Conservation (phyloP, 2,329 filamentous ascomycete genomes). For the Fusarium sp. region DNA sequence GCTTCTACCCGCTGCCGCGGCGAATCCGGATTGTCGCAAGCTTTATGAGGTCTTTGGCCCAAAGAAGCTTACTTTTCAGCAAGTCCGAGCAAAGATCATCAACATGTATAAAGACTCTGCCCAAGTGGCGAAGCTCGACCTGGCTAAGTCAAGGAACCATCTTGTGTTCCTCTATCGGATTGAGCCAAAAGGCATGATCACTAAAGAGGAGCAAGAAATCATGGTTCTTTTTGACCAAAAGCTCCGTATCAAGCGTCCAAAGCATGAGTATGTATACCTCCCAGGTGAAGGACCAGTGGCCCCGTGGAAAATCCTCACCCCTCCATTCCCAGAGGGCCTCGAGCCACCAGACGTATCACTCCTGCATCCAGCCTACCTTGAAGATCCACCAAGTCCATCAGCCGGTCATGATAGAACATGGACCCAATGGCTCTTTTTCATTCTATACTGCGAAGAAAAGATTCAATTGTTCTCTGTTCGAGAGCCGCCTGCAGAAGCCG, state of each 20-base stretch:
- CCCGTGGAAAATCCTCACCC: not conserved
- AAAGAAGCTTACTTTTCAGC: not conserved
- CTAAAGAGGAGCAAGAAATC: not conserved
- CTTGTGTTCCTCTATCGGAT: not conserved
- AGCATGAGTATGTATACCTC: not conserved
- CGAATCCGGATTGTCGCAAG: not conserved
- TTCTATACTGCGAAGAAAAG: not conserved
- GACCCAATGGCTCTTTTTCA: not conserved
- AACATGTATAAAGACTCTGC: not conserved
- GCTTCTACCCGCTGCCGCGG: not conserved
- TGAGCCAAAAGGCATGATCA: not conserved
- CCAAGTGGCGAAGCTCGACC: not conserved
- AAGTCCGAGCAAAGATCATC: not conserved
- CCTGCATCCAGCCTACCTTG: not conserved
- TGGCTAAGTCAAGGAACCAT: not conserved
- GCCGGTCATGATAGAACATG: not conserved
- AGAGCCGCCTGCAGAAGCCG: not conserved
- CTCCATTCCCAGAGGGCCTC: not conserved
- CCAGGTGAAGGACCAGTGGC: not conserved
- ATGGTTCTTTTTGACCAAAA: not conserved
- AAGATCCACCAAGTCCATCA: not conserved
- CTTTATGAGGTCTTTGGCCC: accelerated
- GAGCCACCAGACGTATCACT: not conserved
- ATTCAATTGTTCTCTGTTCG: not conserved
- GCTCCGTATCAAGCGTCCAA: not conserved